phyloP scores from a whole-genome alignment of 1,284 basidiomycete species.

The Sanguinoderma infundibulare region DNA sequence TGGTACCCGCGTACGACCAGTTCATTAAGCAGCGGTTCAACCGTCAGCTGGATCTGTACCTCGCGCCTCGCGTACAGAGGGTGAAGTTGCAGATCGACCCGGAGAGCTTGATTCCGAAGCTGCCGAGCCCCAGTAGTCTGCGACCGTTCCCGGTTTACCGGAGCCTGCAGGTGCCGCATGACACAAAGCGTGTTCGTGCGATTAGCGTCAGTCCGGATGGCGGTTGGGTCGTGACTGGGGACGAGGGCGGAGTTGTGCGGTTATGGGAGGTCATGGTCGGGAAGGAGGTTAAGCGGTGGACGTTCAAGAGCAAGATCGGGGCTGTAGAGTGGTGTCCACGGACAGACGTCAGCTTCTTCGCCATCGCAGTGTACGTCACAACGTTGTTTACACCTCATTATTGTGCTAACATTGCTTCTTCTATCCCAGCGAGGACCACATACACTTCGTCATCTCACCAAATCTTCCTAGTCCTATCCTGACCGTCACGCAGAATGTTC shows the following conservation, averaged over 20 bases:
- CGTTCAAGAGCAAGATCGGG: conserved; percentile 81
- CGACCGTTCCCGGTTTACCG: conserved; percentile 94
- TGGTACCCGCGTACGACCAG: conserved; percentile 90
- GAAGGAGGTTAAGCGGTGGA: conserved; percentile 89
- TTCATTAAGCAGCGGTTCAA: conserved; percentile 96
- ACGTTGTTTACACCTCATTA: not conserved
- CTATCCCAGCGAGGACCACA: conserved; percentile 67
- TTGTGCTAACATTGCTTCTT: conserved; percentile 12
- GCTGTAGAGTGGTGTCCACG: conserved; percentile 95
- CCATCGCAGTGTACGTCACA: conserved; percentile 75
- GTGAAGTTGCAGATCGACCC: conserved; percentile 92
- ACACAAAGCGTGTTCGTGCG: conserved; percentile 75
- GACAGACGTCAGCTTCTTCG: conserved; percentile 82
- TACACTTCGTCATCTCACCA: conserved; percentile 86
- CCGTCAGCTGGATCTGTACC: conserved; percentile 95
- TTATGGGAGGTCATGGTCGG: conserved; percentile 97
- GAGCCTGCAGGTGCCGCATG: conserved; percentile 76
- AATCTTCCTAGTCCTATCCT: conserved; percentile 65
- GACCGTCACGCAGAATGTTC: conserved; percentile 64
- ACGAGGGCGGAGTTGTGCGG: conserved; percentile 87
- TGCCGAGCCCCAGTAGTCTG: conserved; percentile 93
- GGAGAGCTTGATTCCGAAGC: conserved; percentile 89
- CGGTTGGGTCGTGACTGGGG: conserved; percentile 91
- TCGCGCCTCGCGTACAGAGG: conserved; percentile 91
- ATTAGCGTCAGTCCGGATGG: conserved; percentile 88